phyloP scores from a whole-genome alignment of 352 stramenopile genomes.

The Phytophthora rubi region DNA sequence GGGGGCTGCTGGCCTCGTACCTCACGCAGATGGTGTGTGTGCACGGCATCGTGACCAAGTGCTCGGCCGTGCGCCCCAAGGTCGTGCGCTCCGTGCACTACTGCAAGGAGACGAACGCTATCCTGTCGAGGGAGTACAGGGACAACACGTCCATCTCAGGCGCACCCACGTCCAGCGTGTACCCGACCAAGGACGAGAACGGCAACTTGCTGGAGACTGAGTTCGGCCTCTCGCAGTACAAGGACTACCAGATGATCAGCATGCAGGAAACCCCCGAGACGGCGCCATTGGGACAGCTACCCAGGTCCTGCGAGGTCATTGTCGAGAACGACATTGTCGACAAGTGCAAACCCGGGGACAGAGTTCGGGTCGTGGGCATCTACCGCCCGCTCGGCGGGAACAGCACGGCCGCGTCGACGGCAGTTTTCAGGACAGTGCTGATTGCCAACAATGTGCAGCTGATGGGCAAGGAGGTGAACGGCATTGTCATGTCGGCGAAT shows the following conservation, averaged over 20 bases:
- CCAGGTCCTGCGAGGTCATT: slow-evolving; percentile 97
- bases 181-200: slow-evolving; percentile 96
- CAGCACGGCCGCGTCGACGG: slow-evolving; percentile 76
- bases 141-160: slow-evolving; percentile 96
- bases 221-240: slow-evolving; percentile 98
- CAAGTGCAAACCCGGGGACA: slow-evolving; percentile 98
- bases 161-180: slow-evolving; percentile 89
- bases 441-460: slow-evolving; percentile 97
- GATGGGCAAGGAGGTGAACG: slow-evolving; percentile 94
- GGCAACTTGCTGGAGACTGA: slow-evolving; percentile 98
- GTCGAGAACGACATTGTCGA: slow-evolving; percentile 99
- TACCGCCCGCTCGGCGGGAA: slow-evolving; percentile 93
- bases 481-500: slow-evolving; percentile 91
- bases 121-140: slow-evolving; percentile 94
- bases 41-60: slow-evolving; percentile 99
- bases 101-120: slow-evolving; percentile 95
- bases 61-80: slow-evolving; percentile 97
- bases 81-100: slow-evolving; percentile 98
- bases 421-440: slow-evolving; percentile 96
- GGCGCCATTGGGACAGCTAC: slow-evolving; percentile 96
- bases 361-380: slow-evolving; percentile 94
- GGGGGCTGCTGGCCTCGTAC: slow-evolving; percentile 90
- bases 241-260: slow-evolving; percentile 97
- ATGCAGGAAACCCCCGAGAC: slow-evolving; percentile 93
- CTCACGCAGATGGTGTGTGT: slow-evolving; percentile 97